Conservation (phyloP, 352 stramenopile species). For the Thalassiosira livingstoniorum region DNA sequence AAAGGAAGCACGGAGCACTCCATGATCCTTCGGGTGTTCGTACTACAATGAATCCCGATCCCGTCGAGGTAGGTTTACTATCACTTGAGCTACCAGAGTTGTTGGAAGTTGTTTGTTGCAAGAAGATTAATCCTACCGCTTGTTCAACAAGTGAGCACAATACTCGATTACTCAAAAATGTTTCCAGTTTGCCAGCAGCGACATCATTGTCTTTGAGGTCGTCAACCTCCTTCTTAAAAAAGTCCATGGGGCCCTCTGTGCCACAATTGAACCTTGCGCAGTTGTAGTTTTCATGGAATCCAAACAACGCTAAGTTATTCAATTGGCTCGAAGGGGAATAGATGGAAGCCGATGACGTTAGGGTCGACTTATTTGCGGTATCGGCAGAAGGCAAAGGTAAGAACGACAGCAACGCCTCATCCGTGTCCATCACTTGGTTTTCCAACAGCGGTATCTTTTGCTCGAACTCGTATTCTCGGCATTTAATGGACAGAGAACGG, state of each 20-base stretch:
- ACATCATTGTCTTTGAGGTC: no score
- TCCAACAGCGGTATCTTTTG: constrained; percentile 29
- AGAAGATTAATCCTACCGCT: constrained; percentile 51
- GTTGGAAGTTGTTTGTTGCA: constrained; percentile 8
- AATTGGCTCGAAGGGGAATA: constrained; percentile 13
- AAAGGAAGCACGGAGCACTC: constrained; percentile 54
- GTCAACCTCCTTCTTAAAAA: no score
- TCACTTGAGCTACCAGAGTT: not conserved
- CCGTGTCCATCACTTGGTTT: constrained; percentile 9
- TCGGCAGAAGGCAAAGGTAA: constrained; percentile 30
- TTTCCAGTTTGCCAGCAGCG: not conserved
- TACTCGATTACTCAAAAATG: constrained; percentile 45
- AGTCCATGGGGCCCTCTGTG: no score
- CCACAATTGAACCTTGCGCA: no score
- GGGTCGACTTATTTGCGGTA: not conserved
- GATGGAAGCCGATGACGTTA: not conserved
- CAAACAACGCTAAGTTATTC: no score
- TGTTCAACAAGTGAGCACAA: constrained; percentile 55
- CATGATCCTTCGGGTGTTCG: constrained; percentile 47
- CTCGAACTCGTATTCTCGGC: constrained; percentile 55
- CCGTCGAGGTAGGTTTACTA: no score
- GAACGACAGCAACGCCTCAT: constrained; percentile 25
- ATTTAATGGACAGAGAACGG: constrained; percentile 44
- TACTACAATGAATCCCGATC: constrained; percentile 50
- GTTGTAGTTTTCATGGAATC: constrained; percentile 35